Percentiles rank a stretch among this genome's conserved stretches.
Evolutionary conservation across 192 early-diverging fungal species (phyloP).

Genomic region (Dissophora globulifera): DNA sequence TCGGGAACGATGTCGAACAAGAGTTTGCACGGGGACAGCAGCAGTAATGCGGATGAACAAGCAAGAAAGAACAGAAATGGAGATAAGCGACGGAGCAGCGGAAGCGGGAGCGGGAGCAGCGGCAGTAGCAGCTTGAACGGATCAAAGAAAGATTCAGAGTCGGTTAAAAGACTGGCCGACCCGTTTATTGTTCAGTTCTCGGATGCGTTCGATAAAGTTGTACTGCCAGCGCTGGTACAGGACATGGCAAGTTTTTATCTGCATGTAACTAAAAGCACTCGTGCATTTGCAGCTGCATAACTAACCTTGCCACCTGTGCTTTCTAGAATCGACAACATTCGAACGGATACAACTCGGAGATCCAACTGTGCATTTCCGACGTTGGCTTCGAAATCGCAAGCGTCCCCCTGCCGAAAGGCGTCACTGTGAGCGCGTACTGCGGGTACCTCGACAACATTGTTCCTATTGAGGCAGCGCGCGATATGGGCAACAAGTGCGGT

Average conservation of each 20-base stretch:
- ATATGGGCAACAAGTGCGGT: constrained; percentile 30
- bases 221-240: constrained; percentile 40
- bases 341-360: constrained; percentile 47
- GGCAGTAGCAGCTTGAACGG: not conserved
- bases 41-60: not conserved
- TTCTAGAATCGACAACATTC: constrained; percentile 46
- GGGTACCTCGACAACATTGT: constrained; percentile 37
- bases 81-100: not conserved
- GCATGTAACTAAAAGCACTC: too few relatives aligned
- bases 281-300: too few relatives aligned
- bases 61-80: not conserved
- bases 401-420: constrained; percentile 4
- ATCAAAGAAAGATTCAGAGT: not conserved
- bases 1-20: constrained; percentile 30
- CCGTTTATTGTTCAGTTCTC: constrained; percentile 40
- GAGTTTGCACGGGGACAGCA: not conserved
- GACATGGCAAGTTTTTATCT: constrained; percentile 30
- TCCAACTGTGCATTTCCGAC: constrained; percentile 48
- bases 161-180: constrained; percentile 10
- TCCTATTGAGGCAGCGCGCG: constrained; percentile 34
- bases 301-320: too few relatives aligned
- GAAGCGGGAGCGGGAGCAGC: not conserved
- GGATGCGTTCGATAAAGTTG: constrained; percentile 39
- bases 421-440: constrained; percentile 34
- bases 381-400: constrained; percentile 33